Evolutionary conservation across 768 basidiomycete species (phyloP).

Genomic region (Xanthoconium stramineum): DNA sequence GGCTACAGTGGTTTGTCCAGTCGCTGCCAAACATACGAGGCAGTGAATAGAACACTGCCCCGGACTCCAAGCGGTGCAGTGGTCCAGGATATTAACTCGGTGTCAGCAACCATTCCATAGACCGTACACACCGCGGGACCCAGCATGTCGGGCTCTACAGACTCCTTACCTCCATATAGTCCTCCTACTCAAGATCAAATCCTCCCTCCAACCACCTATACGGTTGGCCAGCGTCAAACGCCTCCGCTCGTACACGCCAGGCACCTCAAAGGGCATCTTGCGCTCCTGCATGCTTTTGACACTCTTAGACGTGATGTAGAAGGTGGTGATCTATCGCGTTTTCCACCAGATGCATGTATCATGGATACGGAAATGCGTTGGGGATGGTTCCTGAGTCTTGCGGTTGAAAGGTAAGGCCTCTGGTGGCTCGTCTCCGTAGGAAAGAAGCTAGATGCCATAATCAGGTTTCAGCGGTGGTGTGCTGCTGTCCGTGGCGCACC

Average conservation of each 20-base stretch:
- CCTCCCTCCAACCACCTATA: background rate
- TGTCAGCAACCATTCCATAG: too few species aligned
- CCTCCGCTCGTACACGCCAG: conserved; percentile 13
- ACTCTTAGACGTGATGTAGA: conserved; percentile 20
- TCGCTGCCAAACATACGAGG: too few species aligned
- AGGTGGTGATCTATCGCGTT: conserved; percentile 1
- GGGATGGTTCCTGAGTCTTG: conserved; percentile 35
- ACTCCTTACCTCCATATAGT: too few species aligned
- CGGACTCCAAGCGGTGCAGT: too few species aligned
- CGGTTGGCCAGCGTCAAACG: background rate
- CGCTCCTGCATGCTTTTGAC: conserved; percentile 15
- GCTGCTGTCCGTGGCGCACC: background rate
- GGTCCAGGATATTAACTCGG: too few species aligned
- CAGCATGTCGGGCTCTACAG: too few species aligned
- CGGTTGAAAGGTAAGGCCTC: conserved; percentile 30
- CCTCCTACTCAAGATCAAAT: too few species aligned
- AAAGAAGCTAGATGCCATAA: background rate
- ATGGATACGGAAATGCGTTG: conserved; percentile 27
- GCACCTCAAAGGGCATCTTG: conserved; percentile 29
- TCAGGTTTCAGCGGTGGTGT: conserved; percentile 35
- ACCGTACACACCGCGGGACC: too few species aligned
- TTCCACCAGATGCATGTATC: conserved; percentile 7
- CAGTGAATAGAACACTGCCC: too few species aligned
- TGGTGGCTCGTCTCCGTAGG: background rate
- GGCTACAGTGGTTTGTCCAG: too few species aligned